phyloP scores from a whole-genome alignment of 495 filamentous ascomycete genomes.

The Penicillium verhagenii region DNA sequence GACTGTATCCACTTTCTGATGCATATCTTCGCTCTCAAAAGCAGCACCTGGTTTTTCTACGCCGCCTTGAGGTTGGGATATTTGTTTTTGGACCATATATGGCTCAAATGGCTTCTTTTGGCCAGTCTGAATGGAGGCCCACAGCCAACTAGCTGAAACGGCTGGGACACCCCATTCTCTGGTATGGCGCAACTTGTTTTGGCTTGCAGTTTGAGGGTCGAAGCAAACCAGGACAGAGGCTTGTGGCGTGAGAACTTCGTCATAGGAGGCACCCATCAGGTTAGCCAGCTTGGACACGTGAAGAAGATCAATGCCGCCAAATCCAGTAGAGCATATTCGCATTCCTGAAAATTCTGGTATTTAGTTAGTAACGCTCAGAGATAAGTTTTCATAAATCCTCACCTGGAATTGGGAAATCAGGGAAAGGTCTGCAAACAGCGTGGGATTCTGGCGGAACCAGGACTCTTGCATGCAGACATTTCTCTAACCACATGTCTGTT shows the following conservation, averaged over 20 bases:
- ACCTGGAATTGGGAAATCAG: conserved; percentile 64
- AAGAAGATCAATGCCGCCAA: conserved; percentile 78
- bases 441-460: conserved; percentile 69
- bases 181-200: conserved; percentile 77
- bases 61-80: conserved; percentile 24
- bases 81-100: conserved; percentile 37
- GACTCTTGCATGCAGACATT: conserved; percentile 71
- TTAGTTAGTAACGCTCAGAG: conserved; percentile 14
- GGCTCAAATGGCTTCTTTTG: conserved; percentile 51
- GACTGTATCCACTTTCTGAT: not conserved
- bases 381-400: conserved; percentile 10
- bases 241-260: conserved; percentile 65
- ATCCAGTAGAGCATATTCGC: conserved; percentile 75
- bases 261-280: conserved; percentile 72
- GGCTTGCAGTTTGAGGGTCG: conserved; percentile 53
- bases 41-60: conserved; percentile 21
- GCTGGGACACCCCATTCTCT: conserved; percentile 71
- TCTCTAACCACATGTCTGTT: conserved; percentile 92
- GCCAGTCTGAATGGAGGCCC: conserved; percentile 67
- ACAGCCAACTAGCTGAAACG: conserved; percentile 78
- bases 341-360: conserved; percentile 59
- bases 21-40: conserved; percentile 13
- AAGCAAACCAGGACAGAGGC: conserved; percentile 70
- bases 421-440: conserved; percentile 73
- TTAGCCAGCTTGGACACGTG: conserved; percentile 74